Evolutionary conservation across 495 filamentous ascomycete genomes (phyloP), one percentile per base, ranked within the genome.

Genomic region (Xylaria nigripes): DNA sequence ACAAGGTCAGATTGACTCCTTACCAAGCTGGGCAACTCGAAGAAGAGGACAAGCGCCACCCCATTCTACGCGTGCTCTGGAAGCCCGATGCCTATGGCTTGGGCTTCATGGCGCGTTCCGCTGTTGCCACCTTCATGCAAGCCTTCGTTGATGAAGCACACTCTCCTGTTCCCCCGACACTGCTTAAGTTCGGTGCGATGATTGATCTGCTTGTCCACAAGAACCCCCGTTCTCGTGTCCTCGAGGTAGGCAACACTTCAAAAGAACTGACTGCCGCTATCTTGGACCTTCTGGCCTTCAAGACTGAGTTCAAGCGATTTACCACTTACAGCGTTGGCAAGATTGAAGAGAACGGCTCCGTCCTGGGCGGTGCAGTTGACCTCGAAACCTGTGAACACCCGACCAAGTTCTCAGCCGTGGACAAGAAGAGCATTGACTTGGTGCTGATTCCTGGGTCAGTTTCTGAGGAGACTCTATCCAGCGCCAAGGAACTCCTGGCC

Each of bases 171-270:
- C 1, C 43, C 43, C 2, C 12, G 21, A 5, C 43, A 23, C 2
- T 45, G 2, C 50, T 55, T 5, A 62, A 68, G 36, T 51, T 70
- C 0, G 60, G 54, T 15, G 63, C 63, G 19, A 29, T 66, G 21
- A 57, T 70, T 21, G 51, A 56, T 9, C 55, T 60, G 12, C 60
- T 76, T 0, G 68, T 57, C 0, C 68, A 75, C 48, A 75, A 74
- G 60, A 63, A 73, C 29, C 69, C 75, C 0, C 45, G 58, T 1
- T 51, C 70, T 2, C 71, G 64, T 42, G 68, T 77, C 40, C 60
- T 81, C 6, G 78, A 81, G 57, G 71, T 79, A 23, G 76, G 75
- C 2, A 51, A 51, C 23, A 1, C 24, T 6, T 0, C 6, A 61
- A 61, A 18, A 44, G 56, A 19, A 65, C 60, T 40, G 70, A 51